Evolutionary conservation across 2,329 filamentous ascomycete genomes (phyloP).

Genomic region (Aspergillus eucalypticola): DNA sequence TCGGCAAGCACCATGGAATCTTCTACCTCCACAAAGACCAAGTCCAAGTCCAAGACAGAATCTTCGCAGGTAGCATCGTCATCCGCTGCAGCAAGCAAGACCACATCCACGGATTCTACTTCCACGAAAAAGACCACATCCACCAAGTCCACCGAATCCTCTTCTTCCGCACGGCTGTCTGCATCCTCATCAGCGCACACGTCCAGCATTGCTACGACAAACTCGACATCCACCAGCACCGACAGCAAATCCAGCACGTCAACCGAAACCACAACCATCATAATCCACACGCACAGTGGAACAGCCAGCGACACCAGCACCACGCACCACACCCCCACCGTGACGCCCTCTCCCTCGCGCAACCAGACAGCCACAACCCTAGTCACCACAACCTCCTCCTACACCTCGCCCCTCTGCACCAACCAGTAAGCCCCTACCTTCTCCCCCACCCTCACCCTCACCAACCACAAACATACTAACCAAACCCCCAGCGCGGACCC

Average conservation of each 20-base stretch:
- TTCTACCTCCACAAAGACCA: neutral
- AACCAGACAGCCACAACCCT: constrained; percentile 2
- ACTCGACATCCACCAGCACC: neutral
- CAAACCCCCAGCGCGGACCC: neutral
- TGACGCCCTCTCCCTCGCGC: neutral
- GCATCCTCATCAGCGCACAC: neutral
- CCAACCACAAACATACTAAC: neutral
- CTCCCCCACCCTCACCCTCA: neutral
- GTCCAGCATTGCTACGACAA: neutral
- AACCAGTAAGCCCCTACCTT: neutral
- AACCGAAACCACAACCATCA: neutral
- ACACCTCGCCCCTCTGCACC: neutral
- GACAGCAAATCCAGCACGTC: neutral
- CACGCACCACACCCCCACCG: neutral
- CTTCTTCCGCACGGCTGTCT: neutral
- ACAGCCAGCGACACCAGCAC: neutral
- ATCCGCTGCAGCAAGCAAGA: neutral
- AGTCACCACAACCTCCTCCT: neutral
- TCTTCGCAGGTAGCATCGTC: neutral
- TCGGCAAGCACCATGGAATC: neutral
- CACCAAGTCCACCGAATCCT: neutral
- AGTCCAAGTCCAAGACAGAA: neutral
- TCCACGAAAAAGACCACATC: too few species aligned
- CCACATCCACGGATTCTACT: neutral
- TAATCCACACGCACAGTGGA: neutral